A percentile compares a stretch with the other conserved stretches of the same genome.
Evolutionary conservation across 371 early-diverging fungal genomes (phyloP).

Genomic region (Actinomortierella ambigua): DNA sequence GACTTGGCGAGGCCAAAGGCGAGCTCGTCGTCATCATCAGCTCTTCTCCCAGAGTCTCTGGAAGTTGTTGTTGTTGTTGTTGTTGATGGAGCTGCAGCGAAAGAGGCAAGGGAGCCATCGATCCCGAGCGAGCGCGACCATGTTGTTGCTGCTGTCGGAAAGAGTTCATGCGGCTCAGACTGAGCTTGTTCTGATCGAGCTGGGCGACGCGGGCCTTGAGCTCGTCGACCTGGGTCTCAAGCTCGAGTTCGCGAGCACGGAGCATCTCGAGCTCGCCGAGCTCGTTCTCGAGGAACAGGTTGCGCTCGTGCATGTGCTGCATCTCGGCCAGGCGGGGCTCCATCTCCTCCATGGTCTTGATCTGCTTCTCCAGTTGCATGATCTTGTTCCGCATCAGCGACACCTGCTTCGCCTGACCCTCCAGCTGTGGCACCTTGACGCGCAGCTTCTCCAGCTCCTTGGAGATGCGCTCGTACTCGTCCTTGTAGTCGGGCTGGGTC

Average conservation of each 20-base stretch:
- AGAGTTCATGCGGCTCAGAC: conserved; percentile 20
- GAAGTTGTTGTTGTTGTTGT: too few species aligned
- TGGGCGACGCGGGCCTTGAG: conserved; percentile 26
- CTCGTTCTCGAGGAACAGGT: conserved; percentile 36
- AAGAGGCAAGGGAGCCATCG: conserved; percentile 11
- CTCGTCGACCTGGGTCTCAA: conserved; percentile 28
- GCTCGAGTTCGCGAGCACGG: conserved; percentile 42
- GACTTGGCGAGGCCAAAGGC: too few species aligned
- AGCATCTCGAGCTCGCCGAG: conserved; percentile 38
- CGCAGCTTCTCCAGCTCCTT: conserved; percentile 37
- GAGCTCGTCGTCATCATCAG: too few species aligned
- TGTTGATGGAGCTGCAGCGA: too few species aligned
- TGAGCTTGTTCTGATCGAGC: conserved; percentile 21
- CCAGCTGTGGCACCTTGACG: conserved; percentile 33
- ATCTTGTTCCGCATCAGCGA: conserved; percentile 28
- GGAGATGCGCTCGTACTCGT: conserved; percentile 32
- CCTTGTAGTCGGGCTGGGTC: conserved; percentile 37
- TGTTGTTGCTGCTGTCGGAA: conserved; percentile 14
- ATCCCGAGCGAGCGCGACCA: conserved; percentile 28
- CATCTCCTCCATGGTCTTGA: conserved; percentile 41
- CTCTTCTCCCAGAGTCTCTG: too few species aligned
- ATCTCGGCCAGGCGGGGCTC: conserved; percentile 38
- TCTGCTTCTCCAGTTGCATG: conserved; percentile 39
- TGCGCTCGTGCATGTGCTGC: conserved; percentile 33
- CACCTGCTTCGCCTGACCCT: conserved; percentile 43